Evolutionary conservation across 108 stramenopile species (phyloP).

Genomic region (Cyclotella baltica): DNA sequence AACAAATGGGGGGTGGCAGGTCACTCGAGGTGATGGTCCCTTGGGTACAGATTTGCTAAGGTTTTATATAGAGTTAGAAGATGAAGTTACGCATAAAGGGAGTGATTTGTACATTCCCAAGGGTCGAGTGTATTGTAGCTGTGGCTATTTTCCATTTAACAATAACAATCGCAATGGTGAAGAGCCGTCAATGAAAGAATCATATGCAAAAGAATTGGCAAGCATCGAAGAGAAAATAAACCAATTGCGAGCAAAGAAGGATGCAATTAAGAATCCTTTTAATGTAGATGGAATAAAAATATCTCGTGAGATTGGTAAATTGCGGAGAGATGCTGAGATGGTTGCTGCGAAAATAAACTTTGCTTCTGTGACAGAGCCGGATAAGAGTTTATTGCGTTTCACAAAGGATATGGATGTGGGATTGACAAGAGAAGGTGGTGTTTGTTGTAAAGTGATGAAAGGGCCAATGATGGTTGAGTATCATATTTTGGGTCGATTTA

Average conservation of each 20-base stretch:
- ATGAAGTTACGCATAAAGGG: constrained; percentile 55
- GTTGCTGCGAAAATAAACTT: constrained; percentile 36
- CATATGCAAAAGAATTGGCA: constrained; percentile 53
- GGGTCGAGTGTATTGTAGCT: constrained; percentile 78
- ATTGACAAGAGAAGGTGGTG: constrained; percentile 80
- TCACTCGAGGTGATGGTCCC: constrained; percentile 70
- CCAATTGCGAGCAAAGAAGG: constrained; percentile 43
- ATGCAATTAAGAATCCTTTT: constrained; percentile 54
- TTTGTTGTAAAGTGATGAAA: constrained; percentile 75
- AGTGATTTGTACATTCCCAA: constrained; percentile 70
- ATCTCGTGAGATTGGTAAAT: constrained; percentile 41
- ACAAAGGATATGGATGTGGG: constrained; percentile 68
- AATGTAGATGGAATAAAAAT: constrained; percentile 56
- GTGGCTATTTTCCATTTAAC: constrained; percentile 77
- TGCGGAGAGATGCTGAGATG: constrained; percentile 33
- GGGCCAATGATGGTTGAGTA: constrained; percentile 70
- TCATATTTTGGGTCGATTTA: constrained; percentile 80
- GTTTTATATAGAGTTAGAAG: constrained; percentile 74
- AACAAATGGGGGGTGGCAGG: constrained; percentile 72
- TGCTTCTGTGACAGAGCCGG: constrained; percentile 63
- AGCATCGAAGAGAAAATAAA: constrained; percentile 45
- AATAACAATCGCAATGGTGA: background rate
- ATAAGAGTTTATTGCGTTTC: constrained; percentile 58
- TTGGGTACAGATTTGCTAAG: constrained; percentile 69
- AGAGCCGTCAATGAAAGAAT: constrained; percentile 41